A percentile compares a stretch with the other conserved stretches of the same genome.
These are phyloP conservation scores for Yamadazyma siamensis DNA, from an alignment of 1,139 yeast species.

Conservation along the genomic window DNA sequence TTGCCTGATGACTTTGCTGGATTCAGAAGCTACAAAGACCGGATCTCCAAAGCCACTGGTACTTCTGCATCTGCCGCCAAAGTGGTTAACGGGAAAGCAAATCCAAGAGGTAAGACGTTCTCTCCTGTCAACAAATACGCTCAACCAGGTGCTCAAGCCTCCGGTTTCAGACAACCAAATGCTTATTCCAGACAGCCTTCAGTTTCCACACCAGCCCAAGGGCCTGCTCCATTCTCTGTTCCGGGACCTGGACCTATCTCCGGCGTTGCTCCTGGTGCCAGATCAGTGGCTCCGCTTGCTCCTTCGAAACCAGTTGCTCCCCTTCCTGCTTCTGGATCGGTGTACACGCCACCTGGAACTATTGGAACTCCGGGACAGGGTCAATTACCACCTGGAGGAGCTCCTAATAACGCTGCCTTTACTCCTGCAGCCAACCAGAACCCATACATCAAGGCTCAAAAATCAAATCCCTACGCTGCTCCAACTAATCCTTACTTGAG, in stretches of 20 bases:
- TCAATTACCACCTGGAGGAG: neutral
- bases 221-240: conserved; percentile 9
- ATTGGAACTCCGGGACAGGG: conserved; percentile 1
- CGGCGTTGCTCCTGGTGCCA: conserved; percentile 2
- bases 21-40: conserved; percentile 59
- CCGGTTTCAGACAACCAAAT: no score
- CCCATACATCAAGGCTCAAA: conserved; percentile 11
- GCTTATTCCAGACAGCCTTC: no score
- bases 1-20: conserved; percentile 60
- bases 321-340: conserved; percentile 2
- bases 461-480: conserved; percentile 6
- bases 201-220: conserved; percentile 8
- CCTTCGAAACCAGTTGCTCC: conserved; percentile 1
- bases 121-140: conserved; percentile 8
- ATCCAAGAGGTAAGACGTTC: conserved; percentile 4
- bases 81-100: conserved; percentile 3
- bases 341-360: conserved; percentile 1
- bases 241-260: conserved; percentile 5
- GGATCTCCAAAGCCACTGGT: conserved; percentile 60
- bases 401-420: no score
- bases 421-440: conserved; percentile 3
- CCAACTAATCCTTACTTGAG: conserved; percentile 15
- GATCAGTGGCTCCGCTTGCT: neutral
- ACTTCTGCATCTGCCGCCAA: conserved; percentile 3
- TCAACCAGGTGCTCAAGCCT: conserved; percentile 4